Evolutionary conservation across 768 basidiomycete genomes (phyloP), one percentile per base, ranked within the genome.

Genomic region (Xerocomellus amylosporus): DNA sequence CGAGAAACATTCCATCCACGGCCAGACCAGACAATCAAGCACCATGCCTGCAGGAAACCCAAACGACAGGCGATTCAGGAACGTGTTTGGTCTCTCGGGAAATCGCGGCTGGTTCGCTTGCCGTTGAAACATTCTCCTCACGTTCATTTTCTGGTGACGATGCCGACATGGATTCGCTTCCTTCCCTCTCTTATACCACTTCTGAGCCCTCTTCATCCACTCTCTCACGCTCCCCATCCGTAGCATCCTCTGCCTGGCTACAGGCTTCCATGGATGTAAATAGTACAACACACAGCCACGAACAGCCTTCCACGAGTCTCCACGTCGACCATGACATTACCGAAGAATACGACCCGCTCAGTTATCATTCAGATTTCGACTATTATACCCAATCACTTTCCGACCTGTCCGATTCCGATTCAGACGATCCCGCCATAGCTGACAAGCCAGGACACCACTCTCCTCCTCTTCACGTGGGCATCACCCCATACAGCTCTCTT

Each of bases 161-260:
- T 58, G 61, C 63, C 57, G 68, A 65, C 54, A 62, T 65, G 43
- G 71, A 68, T 44, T 68, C 73, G 9, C 61, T 73, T 52, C 74
- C 70, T 33, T 64, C 65, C 24, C 71, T 65, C 52, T 73, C 74
- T 39, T 66, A 58, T 41, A 65, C 68, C 38, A 53, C 64, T 51
- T 70, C 66, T 37, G 72, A 66, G 49, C 68, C 63, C 56, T 71
- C 64, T 55, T 72, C 65, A 10, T 65, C 67, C 61, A 67, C 75
- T 5, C 69, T 76, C 56, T 78, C 80, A 58, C 74, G 75, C 31
- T 75, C 79, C 12, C 63, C 75, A 6, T 80, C 80, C 6, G 58
- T 64, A 45, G 73, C 68, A 20, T 74, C 74, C 0, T 78, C 74
- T 13, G 53, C 66, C 36, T 69, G 58, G 33, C 60, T 52, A 17